Evolutionary conservation across 2,329 filamentous ascomycete genomes (phyloP), one percentile per base, ranked within the genome.

Genomic region (Tolypocladium inflatum): DNA sequence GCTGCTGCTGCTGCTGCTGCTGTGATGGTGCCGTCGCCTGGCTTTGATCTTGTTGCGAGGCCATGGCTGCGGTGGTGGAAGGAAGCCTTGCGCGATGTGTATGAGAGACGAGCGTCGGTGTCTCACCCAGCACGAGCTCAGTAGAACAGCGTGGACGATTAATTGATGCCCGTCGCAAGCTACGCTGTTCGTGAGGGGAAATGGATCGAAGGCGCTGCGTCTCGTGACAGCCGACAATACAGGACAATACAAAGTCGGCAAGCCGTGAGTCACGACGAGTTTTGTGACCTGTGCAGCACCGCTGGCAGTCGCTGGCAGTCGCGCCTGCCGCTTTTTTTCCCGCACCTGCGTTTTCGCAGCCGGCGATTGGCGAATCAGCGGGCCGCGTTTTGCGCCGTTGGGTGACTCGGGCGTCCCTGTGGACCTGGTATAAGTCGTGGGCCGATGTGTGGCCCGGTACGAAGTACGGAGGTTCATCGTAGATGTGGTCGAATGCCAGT

Each of bases 21-120:
- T 57, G 55, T 55, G n/a, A n/a, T n/a, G 55, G 13, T 42, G 43
- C 41, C 56, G 56, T 19, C 56, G 51, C 54, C 58, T 59, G 11
- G 59, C 57, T 33, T 59, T 42, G 54, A n/a, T 55, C 17, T 35
- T 42, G 33, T 52, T 35, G 52, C 23, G 55, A 39, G 21, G 42
- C 53, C 53, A 55, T 55, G 38, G 30, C 19, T n/a, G 17, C 48
- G 10, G 48, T 4, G 17, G 17, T 50, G 35, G 10, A 37, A 13
- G 35, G 10, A 37, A 13, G 35, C 35, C 35, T 37, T 33, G 5
- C 35, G 45, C 33, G 26, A 33, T 19, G 17, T 11, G 45, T 15
- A 17, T 19, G 23, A 48, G 23, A 19, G 43, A 2, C 1, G n/a
- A 43, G 41, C 35, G 30, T 33, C 30, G 4, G 30, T 33, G 7